Conservation (phyloP, 23 red algal genomes). For the Cyanidium caldarium region DNA sequence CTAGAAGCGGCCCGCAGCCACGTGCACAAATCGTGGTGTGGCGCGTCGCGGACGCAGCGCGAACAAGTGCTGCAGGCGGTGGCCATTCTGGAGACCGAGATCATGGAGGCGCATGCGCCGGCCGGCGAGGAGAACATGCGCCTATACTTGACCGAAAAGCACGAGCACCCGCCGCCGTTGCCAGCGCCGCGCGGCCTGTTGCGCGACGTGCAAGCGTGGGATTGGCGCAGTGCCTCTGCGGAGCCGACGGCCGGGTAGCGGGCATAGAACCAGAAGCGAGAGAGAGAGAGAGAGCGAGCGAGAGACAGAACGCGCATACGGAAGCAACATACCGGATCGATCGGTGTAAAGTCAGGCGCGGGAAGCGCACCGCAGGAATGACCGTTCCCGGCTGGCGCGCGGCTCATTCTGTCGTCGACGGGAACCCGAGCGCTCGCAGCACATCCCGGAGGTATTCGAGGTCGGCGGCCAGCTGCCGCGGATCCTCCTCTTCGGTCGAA, state of each 20-base stretch:
- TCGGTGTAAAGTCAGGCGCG: too few species aligned
- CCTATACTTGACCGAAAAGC: background rate
- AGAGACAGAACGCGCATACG: background rate
- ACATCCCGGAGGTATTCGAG: too few species aligned
- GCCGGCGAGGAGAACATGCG: background rate
- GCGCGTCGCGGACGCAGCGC: background rate
- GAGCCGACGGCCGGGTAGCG: too few species aligned
- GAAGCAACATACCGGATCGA: too few species aligned
- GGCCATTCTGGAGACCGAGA: background rate
- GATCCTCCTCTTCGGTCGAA: too few species aligned
- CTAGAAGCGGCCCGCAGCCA: background rate
- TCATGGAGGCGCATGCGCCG: background rate
- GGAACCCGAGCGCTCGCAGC: too few species aligned
- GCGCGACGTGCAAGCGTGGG: background rate
- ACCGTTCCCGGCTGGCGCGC: too few species aligned
- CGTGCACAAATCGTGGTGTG: conserved; percentile 7
- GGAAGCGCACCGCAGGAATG: too few species aligned
- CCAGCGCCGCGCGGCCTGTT: background rate
- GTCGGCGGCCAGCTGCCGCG: too few species aligned
- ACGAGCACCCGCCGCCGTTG: background rate
- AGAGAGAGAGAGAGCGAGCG: background rate
- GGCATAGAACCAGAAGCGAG: too few species aligned
- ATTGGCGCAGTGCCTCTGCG: background rate
- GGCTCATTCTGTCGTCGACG: too few species aligned
- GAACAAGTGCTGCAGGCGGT: background rate